A percentile compares a stretch with the other conserved stretches of the same genome.
phyloP scores from a whole-genome alignment of 192 early-diverging fungal species.

The Coemansia sp. region DNA sequence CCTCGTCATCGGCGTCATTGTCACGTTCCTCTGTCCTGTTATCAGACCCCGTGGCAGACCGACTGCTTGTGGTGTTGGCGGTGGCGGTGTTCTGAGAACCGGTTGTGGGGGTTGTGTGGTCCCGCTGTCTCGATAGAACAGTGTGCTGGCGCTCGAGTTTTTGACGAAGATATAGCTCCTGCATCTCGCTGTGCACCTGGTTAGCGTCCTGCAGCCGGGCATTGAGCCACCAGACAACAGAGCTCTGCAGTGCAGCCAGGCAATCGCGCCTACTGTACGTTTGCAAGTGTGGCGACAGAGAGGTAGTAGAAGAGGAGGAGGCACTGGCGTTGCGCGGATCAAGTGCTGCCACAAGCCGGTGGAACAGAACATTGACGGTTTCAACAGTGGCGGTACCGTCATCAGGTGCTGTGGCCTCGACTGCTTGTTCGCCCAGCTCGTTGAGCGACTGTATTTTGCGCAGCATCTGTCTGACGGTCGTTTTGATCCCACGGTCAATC shows the following conservation, averaged over 20 bases:
- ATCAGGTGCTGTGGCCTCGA: constrained; percentile 29
- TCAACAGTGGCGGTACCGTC: background rate
- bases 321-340: constrained; percentile 38
- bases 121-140: constrained; percentile 10
- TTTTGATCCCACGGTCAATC: constrained; percentile 65
- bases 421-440: constrained; percentile 51
- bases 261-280: constrained; percentile 54
- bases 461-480: constrained; percentile 59
- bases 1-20: constrained; percentile 41
- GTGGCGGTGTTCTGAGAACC: constrained; percentile 2
- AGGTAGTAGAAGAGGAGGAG: background rate
- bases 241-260: constrained; percentile 66
- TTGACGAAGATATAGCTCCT: constrained; percentile 65
- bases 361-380: constrained; percentile 37
- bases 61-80: background rate
- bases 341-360: constrained; percentile 44
- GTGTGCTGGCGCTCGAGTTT: constrained; percentile 69
- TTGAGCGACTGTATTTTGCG: constrained; percentile 61
- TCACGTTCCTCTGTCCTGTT: background rate
- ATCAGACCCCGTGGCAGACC: background rate
- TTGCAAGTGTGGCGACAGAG: background rate
- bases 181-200: constrained; percentile 69
- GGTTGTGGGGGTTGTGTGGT: background rate
- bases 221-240: constrained; percentile 70
- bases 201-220: constrained; percentile 65